Evolutionary conservation across 148 eudicot species (phyloP), one percentile per base, ranked within the genome.

Genomic region (Persicaria tinctoria): DNA sequence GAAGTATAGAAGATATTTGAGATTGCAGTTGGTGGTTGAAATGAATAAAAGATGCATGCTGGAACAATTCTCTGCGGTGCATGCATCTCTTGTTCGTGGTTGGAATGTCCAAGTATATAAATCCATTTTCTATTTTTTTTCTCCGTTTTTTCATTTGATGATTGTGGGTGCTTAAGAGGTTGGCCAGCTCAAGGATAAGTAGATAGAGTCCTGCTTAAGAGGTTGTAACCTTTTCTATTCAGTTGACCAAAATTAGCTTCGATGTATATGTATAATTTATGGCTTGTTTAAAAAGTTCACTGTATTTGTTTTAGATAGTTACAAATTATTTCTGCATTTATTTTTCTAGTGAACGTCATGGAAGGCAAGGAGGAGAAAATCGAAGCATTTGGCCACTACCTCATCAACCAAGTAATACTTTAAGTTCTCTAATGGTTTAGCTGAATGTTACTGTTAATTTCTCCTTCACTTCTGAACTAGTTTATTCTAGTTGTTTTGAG

Each of bases 91-190:
- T 69, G 69, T 76, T 77, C 94, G 98, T 83, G 98, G 98, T 76
- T 93, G 98, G 98, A 93, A 88, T 78, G 87, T 91, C 74, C 98
- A 93, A 92, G 98, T 93, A 85, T 38, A 51, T 32, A 50, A 18
- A 38, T 51, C 54, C 48, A 64, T 55, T 50, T 63, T 48, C 73
- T 55, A 38, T 51, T 59, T 69, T 54, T 14, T n/a, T 32, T 73
- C 32, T 41, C 8, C 44, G 74, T 17, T 74, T 59, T 70, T 70
- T 13, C 51, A 70, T 23, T 1, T 12, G 51, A 8, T 70, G 53
- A 47, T 20, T 14, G 27, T 20, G 17, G 32, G 53, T 27, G 32
- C 32, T 27, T 27, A 27, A 27, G 32, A 27, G 32, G 32, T 27
- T 27, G 32, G 1, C 1, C 1, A 27, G 32, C 32, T 27, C 32